Base-by-base conservation (phyloP, 148 eudicot genomes). In the Nepenthes mirabilis region DNA sequence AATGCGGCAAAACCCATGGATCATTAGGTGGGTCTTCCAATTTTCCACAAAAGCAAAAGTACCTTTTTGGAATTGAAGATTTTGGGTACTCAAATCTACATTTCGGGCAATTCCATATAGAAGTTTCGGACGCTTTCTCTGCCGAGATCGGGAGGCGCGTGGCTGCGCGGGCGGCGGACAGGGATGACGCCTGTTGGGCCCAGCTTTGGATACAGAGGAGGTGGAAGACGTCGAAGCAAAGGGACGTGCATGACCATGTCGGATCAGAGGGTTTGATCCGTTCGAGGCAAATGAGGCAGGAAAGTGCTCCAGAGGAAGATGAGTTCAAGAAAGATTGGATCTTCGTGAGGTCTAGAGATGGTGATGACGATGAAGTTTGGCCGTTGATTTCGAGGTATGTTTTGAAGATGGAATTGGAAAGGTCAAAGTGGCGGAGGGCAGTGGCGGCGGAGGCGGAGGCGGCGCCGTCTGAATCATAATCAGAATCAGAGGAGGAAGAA, bases 261-360 rank as follows among this genome's bases (percentile, higher is more conserved):
- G 99, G 97, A 52, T 89, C 89, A 47, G 90, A 58, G 47, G 68
- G 72, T 45, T 71, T 78, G 69, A 94, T 84, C 9, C 91, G 85
- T 43, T 94, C 99, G 55, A 94, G 95, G 77, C 99, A 94, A 34
- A 94, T 94, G 71, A 94, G 90, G 77, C 99, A 94, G 1, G 99
- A 94, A 6, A 94, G 88, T 13, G 91, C 99, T 50, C 95, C 95
- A 36, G 95, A 81, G 56, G 91, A 80, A 1, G 97, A 84, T 0
- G 97, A 89, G 37, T 74, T 74, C 23, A 94, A 72, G 68, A 94
- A 89, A 34, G 97, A 79, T 65, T 79, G 91, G 97, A 94, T 86
- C 77, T 94, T 94, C 59, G 82, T 33, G 65, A 94, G 89, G 68
- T 83, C 90, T n/a, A 77, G 64, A 11, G 80, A 67, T 2, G 62